Evolutionary conservation across 805 yeast genomes (phyloP).

Genomic region (Candida palmyrensis): DNA sequence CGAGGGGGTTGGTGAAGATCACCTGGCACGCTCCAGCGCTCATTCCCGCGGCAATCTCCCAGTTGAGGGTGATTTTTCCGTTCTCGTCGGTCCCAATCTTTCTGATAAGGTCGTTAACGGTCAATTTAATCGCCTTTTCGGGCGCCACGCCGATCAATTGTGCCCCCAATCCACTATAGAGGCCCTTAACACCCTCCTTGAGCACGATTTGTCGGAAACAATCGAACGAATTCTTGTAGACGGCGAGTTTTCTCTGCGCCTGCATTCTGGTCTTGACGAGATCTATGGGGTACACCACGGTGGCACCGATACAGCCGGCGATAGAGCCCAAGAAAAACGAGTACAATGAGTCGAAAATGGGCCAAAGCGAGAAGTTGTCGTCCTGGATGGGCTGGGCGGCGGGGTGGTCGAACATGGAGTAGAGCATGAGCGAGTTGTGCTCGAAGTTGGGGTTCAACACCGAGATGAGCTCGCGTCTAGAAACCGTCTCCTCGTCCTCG

Average conservation of each 20-base stretch:
- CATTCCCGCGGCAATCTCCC: constrained; percentile 87
- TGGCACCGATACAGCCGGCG: constrained; percentile 98
- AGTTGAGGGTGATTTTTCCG: constrained; percentile 40
- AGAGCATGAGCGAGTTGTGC: constrained; percentile 30
- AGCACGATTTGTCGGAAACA: constrained; percentile 75
- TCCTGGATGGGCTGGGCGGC: constrained; percentile 31
- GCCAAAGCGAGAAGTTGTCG: constrained; percentile 42
- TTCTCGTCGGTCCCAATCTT: constrained; percentile 52
- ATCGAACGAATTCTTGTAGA: constrained; percentile 77
- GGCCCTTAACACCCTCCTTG: constrained; percentile 77
- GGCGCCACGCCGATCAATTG: constrained; percentile 98
- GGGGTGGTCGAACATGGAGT: constrained; percentile 37
- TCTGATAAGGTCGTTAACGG: constrained; percentile 87
- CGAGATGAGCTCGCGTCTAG: constrained; percentile 37
- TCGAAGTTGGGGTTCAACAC: constrained; percentile 54
- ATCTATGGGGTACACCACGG: constrained; percentile 95
- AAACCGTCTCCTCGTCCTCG: constrained; percentile 33
- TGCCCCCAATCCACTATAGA: constrained; percentile 90
- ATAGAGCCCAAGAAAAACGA: constrained; percentile 87
- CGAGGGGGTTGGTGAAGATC: constrained; percentile 91
- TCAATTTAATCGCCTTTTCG: constrained; percentile 93
- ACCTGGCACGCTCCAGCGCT: constrained; percentile 97
- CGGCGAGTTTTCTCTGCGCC: constrained; percentile 72
- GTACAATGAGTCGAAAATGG: constrained; percentile 66
- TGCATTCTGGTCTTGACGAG: constrained; percentile 96